These are phyloP conservation scores for Ogataea parapolymorpha DNA, from an alignment of 805 yeast genomes.

Conservation along the genomic window DNA sequence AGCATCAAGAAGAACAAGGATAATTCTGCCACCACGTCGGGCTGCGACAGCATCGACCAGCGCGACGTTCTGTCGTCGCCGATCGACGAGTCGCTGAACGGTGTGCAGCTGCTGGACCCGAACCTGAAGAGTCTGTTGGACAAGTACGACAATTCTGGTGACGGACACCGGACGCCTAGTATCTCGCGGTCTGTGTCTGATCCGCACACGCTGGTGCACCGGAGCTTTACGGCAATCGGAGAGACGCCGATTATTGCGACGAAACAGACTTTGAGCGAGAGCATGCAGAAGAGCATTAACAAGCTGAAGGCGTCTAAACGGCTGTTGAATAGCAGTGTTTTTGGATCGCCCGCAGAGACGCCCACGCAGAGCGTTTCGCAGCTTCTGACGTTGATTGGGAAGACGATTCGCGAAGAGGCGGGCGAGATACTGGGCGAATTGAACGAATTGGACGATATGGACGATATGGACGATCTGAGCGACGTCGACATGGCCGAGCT, in stretches of 20 bases:
- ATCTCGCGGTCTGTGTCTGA: constrained; percentile 24
- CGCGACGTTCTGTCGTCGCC: constrained; percentile 42
- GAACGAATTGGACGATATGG: neutral
- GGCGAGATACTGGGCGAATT: constrained; percentile 20
- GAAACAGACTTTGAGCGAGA: constrained; percentile 25
- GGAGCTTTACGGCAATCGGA: constrained; percentile 15
- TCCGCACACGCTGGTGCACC: constrained; percentile 36
- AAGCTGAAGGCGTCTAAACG: constrained; percentile 39
- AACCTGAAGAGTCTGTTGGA: constrained; percentile 32
- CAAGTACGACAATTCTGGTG: constrained; percentile 39
- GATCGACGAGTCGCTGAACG: constrained; percentile 25
- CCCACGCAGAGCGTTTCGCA: constrained; percentile 24
- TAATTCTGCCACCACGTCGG: constrained; percentile 12
- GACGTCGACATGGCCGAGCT: constrained; percentile 33
- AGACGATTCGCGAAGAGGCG: constrained; percentile 8
- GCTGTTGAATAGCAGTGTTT: constrained; percentile 6
- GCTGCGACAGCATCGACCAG: constrained; percentile 12
- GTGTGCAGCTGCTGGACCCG: constrained; percentile 27
- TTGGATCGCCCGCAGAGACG: constrained; percentile 2
- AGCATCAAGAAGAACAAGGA: constrained; percentile 16
- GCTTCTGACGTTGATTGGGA: constrained; percentile 26
- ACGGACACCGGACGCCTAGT: constrained; percentile 34
- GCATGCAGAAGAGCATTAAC: constrained; percentile 34
- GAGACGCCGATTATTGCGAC: constrained; percentile 25
- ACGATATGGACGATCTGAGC: constrained; percentile 29